Conservation (phyloP, 805 yeast genomes). For the Nakazawaea molendinolei region DNA sequence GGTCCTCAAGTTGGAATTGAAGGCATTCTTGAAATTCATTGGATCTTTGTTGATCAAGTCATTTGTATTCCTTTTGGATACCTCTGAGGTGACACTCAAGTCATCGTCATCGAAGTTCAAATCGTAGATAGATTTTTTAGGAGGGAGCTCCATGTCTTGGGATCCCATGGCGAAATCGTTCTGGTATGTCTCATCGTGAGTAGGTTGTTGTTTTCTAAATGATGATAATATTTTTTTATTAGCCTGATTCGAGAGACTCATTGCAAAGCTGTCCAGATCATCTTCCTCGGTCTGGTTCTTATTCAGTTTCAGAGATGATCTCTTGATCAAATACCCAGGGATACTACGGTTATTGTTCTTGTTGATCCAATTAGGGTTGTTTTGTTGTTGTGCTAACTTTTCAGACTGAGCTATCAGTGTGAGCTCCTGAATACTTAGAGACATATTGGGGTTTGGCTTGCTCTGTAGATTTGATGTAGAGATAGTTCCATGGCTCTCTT, state of each 20-base stretch:
- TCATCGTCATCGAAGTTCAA: conserved; percentile 35
- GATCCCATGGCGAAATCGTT: conserved; percentile 31
- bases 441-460: conserved; percentile 14
- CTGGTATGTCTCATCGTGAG: conserved; percentile 17
- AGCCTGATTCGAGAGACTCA: conserved; percentile 20
- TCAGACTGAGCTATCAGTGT: conserved; percentile 13
- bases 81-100: conserved; percentile 30
- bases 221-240: conserved; percentile 14
- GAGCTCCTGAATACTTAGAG: conserved; percentile 14
- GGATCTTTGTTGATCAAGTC: conserved; percentile 36
- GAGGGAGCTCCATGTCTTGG: conserved; percentile 39
- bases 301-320: conserved; percentile 43
- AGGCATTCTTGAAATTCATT: conserved; percentile 35
- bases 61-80: conserved; percentile 9
- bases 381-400: conserved; percentile 5
- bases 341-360: conserved; percentile 38
- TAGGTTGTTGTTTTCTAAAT: conserved; percentile 5
- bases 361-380: conserved; percentile 30
- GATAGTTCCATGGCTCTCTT: neutral
- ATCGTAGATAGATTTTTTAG: conserved; percentile 43
- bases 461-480: neutral
- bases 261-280: conserved; percentile 10
- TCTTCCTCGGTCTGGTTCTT: conserved; percentile 12
- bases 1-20: conserved; percentile 27
- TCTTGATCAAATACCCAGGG: conserved; percentile 41